These are phyloP conservation scores for Hypomyces perniciosus DNA, from an alignment of 2,329 filamentous ascomycete genomes.

Conservation along the genomic window DNA sequence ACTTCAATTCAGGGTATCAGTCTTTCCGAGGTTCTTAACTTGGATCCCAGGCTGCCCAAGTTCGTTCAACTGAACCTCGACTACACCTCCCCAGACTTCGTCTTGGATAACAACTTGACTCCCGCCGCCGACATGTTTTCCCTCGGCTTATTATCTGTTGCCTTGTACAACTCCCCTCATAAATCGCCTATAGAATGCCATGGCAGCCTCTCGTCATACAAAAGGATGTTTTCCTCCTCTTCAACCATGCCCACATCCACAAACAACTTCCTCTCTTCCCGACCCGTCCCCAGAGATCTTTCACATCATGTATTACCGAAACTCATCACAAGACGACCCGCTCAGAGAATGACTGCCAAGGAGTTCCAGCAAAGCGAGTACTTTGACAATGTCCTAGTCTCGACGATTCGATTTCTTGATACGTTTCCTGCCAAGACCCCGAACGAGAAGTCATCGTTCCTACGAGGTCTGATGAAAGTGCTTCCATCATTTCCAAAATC, in stretches of 20 bases:
- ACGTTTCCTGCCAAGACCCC: slow-evolving; percentile 85
- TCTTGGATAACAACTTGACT: slow-evolving; percentile 83
- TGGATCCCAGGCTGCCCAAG: slow-evolving; percentile 75
- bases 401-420: slow-evolving; percentile 92
- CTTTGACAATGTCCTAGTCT: slow-evolving; percentile 95
- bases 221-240: slow-evolving; percentile 71
- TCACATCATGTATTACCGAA: slow-evolving; percentile 69
- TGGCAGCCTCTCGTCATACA: slow-evolving; percentile 76
- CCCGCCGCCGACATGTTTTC: slow-evolving; percentile 88
- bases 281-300: slow-evolving; percentile 74
- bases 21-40: slow-evolving; percentile 75
- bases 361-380: slow-evolving; percentile 95
- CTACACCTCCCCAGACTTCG: slow-evolving; percentile 91
- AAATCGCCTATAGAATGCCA: slow-evolving; percentile 77
- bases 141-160: slow-evolving; percentile 78
- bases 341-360: slow-evolving; percentile 76
- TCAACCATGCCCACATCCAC: slow-evolving; percentile 69
- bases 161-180: slow-evolving; percentile 93
- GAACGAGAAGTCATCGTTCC: slow-evolving; percentile 84
- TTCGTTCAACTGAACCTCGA: slow-evolving; percentile 86
- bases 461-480: slow-evolving; percentile 81
- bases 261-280: slow-evolving; percentile 81
- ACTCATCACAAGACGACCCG: slow-evolving; percentile 80
- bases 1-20: slow-evolving; percentile 75
- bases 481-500: slow-evolving; percentile 87